Evolutionary conservation across 1,284 basidiomycete genomes (phyloP), one percentile per base, ranked within the genome.

Genomic region (Fomitiporia mediterranea): DNA sequence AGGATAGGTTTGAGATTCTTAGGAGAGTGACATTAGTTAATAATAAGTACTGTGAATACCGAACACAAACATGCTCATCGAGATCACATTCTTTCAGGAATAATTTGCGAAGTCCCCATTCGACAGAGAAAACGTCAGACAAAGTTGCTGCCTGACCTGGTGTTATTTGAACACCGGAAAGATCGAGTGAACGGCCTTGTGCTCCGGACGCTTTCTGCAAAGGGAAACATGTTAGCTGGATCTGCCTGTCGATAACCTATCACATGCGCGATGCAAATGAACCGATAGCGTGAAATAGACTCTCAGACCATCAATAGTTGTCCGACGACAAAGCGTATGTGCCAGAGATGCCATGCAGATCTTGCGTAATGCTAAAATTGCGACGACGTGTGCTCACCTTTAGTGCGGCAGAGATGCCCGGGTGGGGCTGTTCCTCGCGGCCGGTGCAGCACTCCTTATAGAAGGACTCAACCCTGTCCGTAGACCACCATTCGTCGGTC

Each of bases 1-100:
- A 98, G 75, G 17, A 98, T 84, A 0, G 91, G 91, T 72, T 97
- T 97, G 55, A 98, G 69, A 43, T 81, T 83, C 86, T 93, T 6
- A 52, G 25, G 44, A 25, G 46, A 50, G 62, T 51, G 66, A 57
- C 15, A 61, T 5, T 28, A 39, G 35, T 28, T 3, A n/a, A 19
- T 21, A 37, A 27, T 19, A 55, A 35, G 34, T 15, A 47, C 47
- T 19, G 34, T 23, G 28, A 58, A 53, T 15, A 30, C 25, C 28
- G 59, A 25, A 6, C 23, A 71, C 81, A 59, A 63, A 91, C 91
- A 56, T 81, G 77, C 52, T 96, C 91, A 58, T 90, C 86, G 42
- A 96, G 69, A 70, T 86, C 80, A 69, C 89, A 86, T 70, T 92
- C 85, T 55, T 89, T 84, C 57, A 95, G 79, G 0, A 88, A 84